Evolutionary conservation across 2,329 filamentous ascomycete genomes (phyloP).

Genomic region (Arthrobotrys conoides): DNA sequence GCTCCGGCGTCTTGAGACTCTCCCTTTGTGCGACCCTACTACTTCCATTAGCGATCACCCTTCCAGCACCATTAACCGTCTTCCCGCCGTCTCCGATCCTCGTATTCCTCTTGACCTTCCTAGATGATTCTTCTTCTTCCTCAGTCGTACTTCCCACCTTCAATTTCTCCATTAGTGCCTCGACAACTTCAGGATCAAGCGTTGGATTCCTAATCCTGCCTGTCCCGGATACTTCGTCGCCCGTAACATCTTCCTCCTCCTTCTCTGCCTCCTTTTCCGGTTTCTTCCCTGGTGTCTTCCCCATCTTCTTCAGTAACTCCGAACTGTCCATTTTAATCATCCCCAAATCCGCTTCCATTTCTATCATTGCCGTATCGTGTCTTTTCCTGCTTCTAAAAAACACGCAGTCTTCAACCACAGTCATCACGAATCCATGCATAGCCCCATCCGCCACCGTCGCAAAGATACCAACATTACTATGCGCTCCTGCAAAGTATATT

Average conservation of each 20-base stretch:
- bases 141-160: conserved; percentile 56
- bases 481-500: conserved; percentile 86
- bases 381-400: conserved; percentile 80
- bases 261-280: conserved; percentile 13
- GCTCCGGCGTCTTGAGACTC: conserved; percentile 42
- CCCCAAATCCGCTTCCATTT: conserved; percentile 81
- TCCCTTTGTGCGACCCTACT: conserved; percentile 38
- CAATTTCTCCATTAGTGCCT: conserved; percentile 57
- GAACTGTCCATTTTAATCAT: conserved; percentile 59
- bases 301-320: conserved; percentile 61
- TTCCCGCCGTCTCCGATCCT: neutral
- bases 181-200: conserved; percentile 48
- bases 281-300: conserved; percentile 39
- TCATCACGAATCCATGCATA: conserved; percentile 87
- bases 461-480: conserved; percentile 89
- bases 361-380: conserved; percentile 78
- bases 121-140: conserved; percentile 46
- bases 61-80: conserved; percentile 23
- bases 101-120: conserved; percentile 19
- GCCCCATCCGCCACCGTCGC: conserved; percentile 93
- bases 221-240: conserved; percentile 46
- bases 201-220: conserved; percentile 47
- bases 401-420: conserved; percentile 87
- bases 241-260: conserved; percentile 25
- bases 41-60: conserved; percentile 36